Evolutionary conservation across 768 basidiomycete genomes (phyloP), one percentile per base, ranked within the genome.

Genomic region (Leccinum fibrillosum): DNA sequence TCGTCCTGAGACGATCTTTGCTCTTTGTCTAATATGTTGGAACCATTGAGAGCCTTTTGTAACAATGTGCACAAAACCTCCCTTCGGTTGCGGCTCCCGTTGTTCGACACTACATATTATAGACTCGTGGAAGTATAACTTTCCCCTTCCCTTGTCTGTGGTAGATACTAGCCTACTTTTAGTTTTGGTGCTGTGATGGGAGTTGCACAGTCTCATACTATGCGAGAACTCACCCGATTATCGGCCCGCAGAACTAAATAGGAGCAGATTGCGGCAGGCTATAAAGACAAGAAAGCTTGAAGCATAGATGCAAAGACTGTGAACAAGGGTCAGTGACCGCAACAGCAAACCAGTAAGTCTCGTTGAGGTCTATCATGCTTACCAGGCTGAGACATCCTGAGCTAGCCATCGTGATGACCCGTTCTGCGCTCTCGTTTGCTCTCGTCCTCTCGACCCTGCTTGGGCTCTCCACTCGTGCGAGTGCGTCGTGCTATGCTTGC

Each of bases 401-500:
- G 19, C 28, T 5, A 34, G 25, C 17, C n/a, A 19, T 44, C 42
- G 5, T 44, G 6, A 60, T 59, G 59, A 34, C 30, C 30, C 51
- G 30, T 12, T 21, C 51, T 8, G 45, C 47, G 25, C 10, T 49
- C 13, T 49, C 47, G 12, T 9, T 52, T 10, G 35, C n/a, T 30
- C 45, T 59, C 12, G 1, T 59, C 34, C 23, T 59, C 28, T 37
- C 51, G 30, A 37, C 11, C 34, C 42, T 60, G 19, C 57, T 59
- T 26, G 55, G 19, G n/a, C 10, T 60, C 4, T 48, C 57, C 10
- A 39, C 44, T 13, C 34, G n/a, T 34, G 53, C 49, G 17, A 34
- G 25, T 10, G 59, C 59, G 2, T 5, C 1, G 12, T 61, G 60
- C 11, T 13, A 45, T 7, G 53, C 60, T 10, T 61, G 53, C 21